Base-by-base conservation (phyloP, 176 grass and related monocot species). In the Miscanthus lutarioriparius region DNA sequence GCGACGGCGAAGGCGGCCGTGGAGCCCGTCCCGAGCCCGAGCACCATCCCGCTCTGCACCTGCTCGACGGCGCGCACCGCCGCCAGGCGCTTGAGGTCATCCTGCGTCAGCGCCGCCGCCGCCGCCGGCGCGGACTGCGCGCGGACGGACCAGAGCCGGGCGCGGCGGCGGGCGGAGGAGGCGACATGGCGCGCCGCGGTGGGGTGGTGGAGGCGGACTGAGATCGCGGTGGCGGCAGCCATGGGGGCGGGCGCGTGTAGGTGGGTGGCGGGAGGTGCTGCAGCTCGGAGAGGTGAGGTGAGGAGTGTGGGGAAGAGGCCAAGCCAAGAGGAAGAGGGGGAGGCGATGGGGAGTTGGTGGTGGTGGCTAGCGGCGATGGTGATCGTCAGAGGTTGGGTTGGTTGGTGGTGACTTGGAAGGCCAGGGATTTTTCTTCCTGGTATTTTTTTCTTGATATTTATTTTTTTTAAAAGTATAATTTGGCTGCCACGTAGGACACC, bases 1-100 rank as follows among this genome's bases (percentile, higher is more conserved):
- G 89, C 88, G 61, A 99, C 96, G 47, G 92, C 96, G 83, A 99
- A 99, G 67, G 93, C 91, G 19, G 96, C 96, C 64, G 96, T 99
- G 69, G 96, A 99, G 7, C 96, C 96, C 5, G 96, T 99, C 17
- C 96, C 96, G 36, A 99, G 96, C 3, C 96, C 96, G 17, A 99
- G 89, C 22, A 99, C 96, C 96, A 99, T 99, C 66, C 87, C 96
- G 67, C 93, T 99, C 47, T 87, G 75, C 61, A 99, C 93, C 78
- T 94, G 92, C 88, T 94, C 93, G 11, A 99, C 96, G 4, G 96
- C 96, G 78, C 94, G 94, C 73, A 94, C 82, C 54, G 96, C 96
- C 36, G 96, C 93, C 23, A 99, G 89, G 70, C 91, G 63, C 96
- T 98, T 98, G 6, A 98, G 75, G 87, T 98, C 96, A 83, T 98